A percentile compares a stretch with the other conserved stretches of the same genome.
phyloP scores from a whole-genome alignment of 345 rosid species.

The Populus pruinosa region DNA sequence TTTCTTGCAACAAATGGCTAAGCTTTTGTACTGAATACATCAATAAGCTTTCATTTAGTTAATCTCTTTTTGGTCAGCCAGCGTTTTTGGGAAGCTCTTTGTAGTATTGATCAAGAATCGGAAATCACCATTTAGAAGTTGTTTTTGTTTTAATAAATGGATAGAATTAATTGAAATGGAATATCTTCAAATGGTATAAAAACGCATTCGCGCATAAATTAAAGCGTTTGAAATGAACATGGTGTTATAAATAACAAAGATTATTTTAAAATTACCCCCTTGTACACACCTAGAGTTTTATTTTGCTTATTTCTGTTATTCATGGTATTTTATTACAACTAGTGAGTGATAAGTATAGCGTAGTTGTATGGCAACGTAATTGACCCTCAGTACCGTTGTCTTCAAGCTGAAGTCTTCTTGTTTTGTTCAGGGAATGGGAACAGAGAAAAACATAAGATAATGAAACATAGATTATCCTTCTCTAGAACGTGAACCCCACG shows the following conservation, averaged over 20 bases:
- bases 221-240: too few species aligned
- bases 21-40: neutral
- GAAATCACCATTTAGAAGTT: neutral
- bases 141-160: neutral
- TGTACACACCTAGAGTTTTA: too few species aligned
- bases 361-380: neutral
- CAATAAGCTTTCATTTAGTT: neutral
- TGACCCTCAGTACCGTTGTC: neutral
- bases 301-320: too few species aligned
- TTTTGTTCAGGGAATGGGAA: neutral
- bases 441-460: neutral
- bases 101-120: neutral
- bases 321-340: too few species aligned
- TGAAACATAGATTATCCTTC: neutral
- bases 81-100: neutral
- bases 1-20: neutral
- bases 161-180: neutral
- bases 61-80: neutral
- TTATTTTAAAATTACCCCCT: too few species aligned
- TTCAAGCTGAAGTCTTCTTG: neutral
- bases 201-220: too few species aligned
- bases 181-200: too few species aligned
- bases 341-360: neutral
- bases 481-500: conserved; percentile 24
- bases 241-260: too few species aligned